phyloP scores from a whole-genome alignment of 2,329 filamentous ascomycete genomes.

The Rhinocladiella similis region DNA sequence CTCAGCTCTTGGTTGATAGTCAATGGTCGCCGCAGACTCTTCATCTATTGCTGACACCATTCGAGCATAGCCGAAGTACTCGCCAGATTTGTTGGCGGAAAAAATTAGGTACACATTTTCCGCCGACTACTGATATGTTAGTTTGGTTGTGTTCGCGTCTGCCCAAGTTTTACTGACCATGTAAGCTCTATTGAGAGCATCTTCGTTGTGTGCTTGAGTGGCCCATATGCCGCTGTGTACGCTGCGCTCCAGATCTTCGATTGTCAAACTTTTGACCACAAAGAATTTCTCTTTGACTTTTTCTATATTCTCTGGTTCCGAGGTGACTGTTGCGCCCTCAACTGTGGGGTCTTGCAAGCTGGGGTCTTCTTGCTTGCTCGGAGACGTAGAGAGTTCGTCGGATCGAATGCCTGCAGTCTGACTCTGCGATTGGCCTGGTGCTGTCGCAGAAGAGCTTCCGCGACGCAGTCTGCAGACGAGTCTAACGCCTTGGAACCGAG shows the following conservation, averaged over 20 bases:
- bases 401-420: constrained; percentile 48
- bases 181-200: constrained; percentile 78
- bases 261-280: constrained; percentile 86
- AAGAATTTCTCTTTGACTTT: constrained; percentile 74
- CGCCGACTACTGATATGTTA: constrained; percentile 55
- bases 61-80: constrained; percentile 92
- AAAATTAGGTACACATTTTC: constrained; percentile 91
- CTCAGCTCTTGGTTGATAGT: constrained; percentile 68
- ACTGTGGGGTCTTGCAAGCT: constrained; percentile 1
- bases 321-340: constrained; percentile 15
- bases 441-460: constrained; percentile 45
- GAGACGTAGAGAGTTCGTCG: constrained; percentile 21
- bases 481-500: constrained; percentile 79
- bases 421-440: constrained; percentile 41
- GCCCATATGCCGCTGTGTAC: constrained; percentile 89
- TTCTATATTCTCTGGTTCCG: constrained; percentile 25
- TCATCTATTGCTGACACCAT: constrained; percentile 85
- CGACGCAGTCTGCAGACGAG: constrained; percentile 80
- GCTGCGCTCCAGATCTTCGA: constrained; percentile 86
- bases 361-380: constrained; percentile 3
- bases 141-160: constrained; percentile 1
- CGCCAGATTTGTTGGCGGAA: constrained; percentile 94
- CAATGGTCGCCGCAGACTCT: constrained; percentile 64
- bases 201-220: constrained; percentile 90
- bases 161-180: constrained; percentile 56